Evolutionary conservation across 1,139 yeast genomes (phyloP).

Genomic region (Scheffersomyces parashehatae): DNA sequence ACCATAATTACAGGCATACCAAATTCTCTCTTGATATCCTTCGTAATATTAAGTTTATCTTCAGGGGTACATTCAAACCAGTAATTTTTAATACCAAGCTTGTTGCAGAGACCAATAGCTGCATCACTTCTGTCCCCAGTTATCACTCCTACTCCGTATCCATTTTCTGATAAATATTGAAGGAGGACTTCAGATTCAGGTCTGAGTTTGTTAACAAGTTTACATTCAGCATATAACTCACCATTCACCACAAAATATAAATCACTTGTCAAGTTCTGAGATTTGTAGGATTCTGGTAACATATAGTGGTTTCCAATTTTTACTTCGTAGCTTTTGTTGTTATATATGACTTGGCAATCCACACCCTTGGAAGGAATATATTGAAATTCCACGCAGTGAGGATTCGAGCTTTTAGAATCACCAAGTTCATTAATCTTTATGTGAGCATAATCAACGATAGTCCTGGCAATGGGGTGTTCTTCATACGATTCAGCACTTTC

Average conservation of each 20-base stretch:
- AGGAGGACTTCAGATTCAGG: background rate
- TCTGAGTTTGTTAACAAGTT: background rate
- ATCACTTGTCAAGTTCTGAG: background rate
- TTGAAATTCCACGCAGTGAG: background rate
- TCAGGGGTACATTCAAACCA: slow-evolving; percentile 1
- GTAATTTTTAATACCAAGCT: background rate
- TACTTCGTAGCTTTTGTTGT: background rate
- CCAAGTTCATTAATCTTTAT: background rate
- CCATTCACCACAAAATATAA: background rate
- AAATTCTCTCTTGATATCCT: background rate
- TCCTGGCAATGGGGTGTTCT: background rate
- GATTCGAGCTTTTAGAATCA: background rate
- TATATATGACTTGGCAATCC: background rate
- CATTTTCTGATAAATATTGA: background rate
- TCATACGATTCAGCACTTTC: background rate
- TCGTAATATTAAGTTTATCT: background rate
- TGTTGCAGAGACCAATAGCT: background rate
- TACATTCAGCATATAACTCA: background rate
- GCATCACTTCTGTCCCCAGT: background rate
- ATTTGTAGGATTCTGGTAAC: background rate
- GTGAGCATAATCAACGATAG: background rate
- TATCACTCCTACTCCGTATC: background rate
- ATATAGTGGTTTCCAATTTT: background rate
- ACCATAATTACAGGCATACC: background rate
- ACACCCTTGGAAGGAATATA: background rate